These are phyloP conservation scores for Penicillium hordei DNA, from an alignment of 2,329 filamentous ascomycete species.

Conservation along the genomic window DNA sequence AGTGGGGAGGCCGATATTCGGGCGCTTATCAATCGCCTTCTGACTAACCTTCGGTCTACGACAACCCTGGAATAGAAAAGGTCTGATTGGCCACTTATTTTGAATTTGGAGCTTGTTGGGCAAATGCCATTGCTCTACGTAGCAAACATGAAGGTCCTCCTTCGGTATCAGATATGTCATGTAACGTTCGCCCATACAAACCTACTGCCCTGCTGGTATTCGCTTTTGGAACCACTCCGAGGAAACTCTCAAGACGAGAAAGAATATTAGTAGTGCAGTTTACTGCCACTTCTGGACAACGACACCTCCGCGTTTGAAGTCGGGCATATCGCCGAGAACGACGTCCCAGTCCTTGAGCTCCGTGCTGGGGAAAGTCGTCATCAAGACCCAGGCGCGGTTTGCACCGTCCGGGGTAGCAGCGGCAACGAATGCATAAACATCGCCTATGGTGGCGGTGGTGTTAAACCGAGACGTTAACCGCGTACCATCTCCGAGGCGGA, in stretches of 20 bases:
- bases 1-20: conserved; percentile 24
- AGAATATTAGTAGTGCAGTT: not conserved
- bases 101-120: not conserved
- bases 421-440: conserved; percentile 63
- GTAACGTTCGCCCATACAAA: conserved; percentile 4
- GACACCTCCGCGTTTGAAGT: conserved; percentile 53
- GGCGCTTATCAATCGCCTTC: conserved; percentile 29
- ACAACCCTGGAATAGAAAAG: not conserved
- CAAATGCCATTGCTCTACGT: conserved; percentile 3
- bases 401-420: conserved; percentile 52
- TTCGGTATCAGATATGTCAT: conserved; percentile 8
- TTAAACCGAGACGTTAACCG: conserved; percentile 63
- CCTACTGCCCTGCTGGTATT: not conserved
- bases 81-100: not conserved
- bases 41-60: conserved; percentile 16
- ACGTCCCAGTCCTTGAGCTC: conserved; percentile 58
- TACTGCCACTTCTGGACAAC: conserved; percentile 52
- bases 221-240: conserved; percentile 8
- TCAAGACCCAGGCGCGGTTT: conserved; percentile 57
- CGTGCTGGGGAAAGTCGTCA: conserved; percentile 66
- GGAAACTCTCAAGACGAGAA: not conserved
- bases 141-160: not conserved
- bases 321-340: conserved; percentile 47
- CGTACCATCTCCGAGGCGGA: conserved; percentile 64
- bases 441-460: conserved; percentile 63